These are phyloP conservation scores for Maudiozyma humilis DNA, from an alignment of 1,139 yeast species.

Conservation along the genomic window DNA sequence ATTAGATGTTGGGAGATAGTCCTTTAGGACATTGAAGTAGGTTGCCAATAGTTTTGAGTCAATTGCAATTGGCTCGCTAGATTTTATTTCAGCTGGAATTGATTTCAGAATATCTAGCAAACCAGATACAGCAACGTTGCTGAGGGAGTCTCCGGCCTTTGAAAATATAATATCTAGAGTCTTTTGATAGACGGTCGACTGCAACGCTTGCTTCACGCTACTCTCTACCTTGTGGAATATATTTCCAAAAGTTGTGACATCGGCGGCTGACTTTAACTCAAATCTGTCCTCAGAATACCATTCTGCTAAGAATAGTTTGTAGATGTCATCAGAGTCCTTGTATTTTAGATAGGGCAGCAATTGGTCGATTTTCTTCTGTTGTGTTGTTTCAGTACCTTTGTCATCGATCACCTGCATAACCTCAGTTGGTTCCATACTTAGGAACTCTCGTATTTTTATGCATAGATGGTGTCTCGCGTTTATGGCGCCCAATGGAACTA, in stretches of 20 bases:
- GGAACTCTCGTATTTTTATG: constrained; percentile 19
- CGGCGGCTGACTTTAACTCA: constrained; percentile 12
- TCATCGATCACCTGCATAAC: constrained; percentile 12
- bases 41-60: constrained; percentile 11
- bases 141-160: constrained; percentile 13
- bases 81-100: constrained; percentile 11
- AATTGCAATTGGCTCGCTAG: constrained; percentile 9
- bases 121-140: constrained; percentile 8
- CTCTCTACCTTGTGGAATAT: constrained; percentile 9
- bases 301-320: constrained; percentile 13
- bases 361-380: constrained; percentile 10
- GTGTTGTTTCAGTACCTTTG: neutral
- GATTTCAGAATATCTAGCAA: constrained; percentile 10
- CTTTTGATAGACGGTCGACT: constrained; percentile 8
- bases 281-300: constrained; percentile 14
- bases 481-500: constrained; percentile 22
- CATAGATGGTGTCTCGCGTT: constrained; percentile 11
- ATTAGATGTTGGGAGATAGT: constrained; percentile 11
- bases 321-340: constrained; percentile 5
- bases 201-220: constrained; percentile 1
- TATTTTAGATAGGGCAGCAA: constrained; percentile 21
- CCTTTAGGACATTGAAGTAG: constrained; percentile 16
- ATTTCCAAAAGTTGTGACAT: constrained; percentile 14
- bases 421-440: constrained; percentile 10
- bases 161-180: constrained; percentile 21